These are phyloP conservation scores for Babesia bigemina DNA, from an alignment of 169 alveolate genomes.

Conservation along the genomic window DNA sequence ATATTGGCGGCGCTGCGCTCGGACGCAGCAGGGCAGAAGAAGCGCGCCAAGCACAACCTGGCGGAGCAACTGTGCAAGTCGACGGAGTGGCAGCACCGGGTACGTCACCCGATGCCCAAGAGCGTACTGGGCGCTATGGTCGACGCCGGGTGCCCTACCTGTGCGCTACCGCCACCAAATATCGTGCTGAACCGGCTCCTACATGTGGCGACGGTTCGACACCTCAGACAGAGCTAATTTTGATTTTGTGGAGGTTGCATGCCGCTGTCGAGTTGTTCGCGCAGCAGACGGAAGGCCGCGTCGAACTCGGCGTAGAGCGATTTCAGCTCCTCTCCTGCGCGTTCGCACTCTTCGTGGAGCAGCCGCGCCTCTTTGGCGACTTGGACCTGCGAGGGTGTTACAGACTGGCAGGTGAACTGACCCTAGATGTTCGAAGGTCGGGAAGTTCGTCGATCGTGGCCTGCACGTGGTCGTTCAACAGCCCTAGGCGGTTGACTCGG, in stretches of 20 bases:
- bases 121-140: slow-evolving; percentile 23
- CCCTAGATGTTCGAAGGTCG: slow-evolving; percentile 20
- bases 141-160: slow-evolving; percentile 59
- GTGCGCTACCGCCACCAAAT: slow-evolving; percentile 58
- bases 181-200: slow-evolving; percentile 41
- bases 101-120: slow-evolving; percentile 39
- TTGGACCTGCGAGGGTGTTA: slow-evolving; percentile 22
- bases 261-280: slow-evolving; percentile 1
- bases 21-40: slow-evolving; percentile 3
- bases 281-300: slow-evolving; percentile 25
- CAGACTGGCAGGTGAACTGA: background rate
- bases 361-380: background rate
- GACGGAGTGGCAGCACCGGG: slow-evolving; percentile 35
- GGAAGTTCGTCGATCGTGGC: slow-evolving; percentile 56
- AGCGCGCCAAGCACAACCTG: slow-evolving; percentile 23
- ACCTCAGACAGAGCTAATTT: slow-evolving; percentile 6
- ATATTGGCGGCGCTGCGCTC: background rate
- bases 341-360: slow-evolving; percentile 43
- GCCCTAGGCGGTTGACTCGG: slow-evolving; percentile 43
- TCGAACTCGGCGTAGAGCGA: slow-evolving; percentile 28
- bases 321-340: slow-evolving; percentile 40
- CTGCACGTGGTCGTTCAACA: slow-evolving; percentile 52
- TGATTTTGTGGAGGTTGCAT: background rate
- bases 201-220: slow-evolving; percentile 10
- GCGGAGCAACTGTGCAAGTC: slow-evolving; percentile 48